These are phyloP conservation scores for Puccinia brachypodii DNA, from an alignment of 1,284 basidiomycete genomes.

Conservation along the genomic window DNA sequence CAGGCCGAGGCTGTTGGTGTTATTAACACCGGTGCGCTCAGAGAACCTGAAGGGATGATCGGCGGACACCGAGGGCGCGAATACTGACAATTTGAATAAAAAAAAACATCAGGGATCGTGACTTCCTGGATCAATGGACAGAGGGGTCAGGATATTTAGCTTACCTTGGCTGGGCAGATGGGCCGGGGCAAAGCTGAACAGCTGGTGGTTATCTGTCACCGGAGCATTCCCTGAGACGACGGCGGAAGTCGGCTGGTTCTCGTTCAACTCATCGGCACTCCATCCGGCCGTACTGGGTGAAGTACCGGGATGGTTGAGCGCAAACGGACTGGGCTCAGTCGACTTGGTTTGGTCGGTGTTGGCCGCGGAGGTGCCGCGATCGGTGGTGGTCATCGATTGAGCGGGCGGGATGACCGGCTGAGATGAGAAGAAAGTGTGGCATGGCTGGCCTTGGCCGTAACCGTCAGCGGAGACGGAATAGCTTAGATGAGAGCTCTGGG, in stretches of 20 bases:
- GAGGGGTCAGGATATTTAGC: not conserved
- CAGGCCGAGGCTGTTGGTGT: constrained; percentile 7
- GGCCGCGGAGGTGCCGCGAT: not conserved
- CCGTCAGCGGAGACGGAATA: constrained; percentile 1
- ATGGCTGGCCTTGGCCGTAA: not conserved
- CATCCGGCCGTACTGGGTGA: constrained; percentile 17
- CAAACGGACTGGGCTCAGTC: constrained; percentile 6
- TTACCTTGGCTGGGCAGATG: constrained; percentile 6
- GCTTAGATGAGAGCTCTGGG: not conserved
- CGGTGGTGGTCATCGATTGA: not conserved
- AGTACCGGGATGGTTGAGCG: not conserved
- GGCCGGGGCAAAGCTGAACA: constrained; percentile 6
- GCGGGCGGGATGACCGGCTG: not conserved
- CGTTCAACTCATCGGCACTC: constrained; percentile 19
- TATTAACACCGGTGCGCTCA: not conserved
- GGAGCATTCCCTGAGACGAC: not conserved
- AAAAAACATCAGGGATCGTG: not conserved
- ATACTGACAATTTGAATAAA: constrained; percentile 9
- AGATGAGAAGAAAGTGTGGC: constrained; percentile 15
- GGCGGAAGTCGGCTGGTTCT: constrained; percentile 11
- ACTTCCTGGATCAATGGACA: not conserved
- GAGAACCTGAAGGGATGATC: constrained; percentile 3
- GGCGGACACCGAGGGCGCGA: not conserved
- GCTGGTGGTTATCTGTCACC: not conserved
- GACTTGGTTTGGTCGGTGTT: constrained; percentile 17